Evolutionary conservation across 176 grass and related monocot species (phyloP), one percentile per base, ranked within the genome.

Genomic region (Puya raimondii): DNA sequence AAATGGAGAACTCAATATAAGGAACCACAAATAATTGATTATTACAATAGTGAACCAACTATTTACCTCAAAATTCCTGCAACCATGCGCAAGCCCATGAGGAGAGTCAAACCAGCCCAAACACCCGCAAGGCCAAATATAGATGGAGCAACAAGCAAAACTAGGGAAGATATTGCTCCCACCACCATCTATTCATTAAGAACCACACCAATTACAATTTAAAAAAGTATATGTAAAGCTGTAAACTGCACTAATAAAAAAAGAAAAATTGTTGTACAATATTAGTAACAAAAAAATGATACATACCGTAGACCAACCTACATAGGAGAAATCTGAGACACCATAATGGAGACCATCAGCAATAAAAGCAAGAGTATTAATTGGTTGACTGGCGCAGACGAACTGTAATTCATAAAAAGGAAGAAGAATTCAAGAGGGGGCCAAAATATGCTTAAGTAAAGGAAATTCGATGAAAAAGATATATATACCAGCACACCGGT

Each of bases 301-400:
- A 51, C 49, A 76, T 92, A 96, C 92, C 78, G 88, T 97, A 70
- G 86, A 86, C 67, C 80, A 52, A 77, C 81, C 93, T 51, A 81
- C 82, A 50, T 97, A 97, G 52, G 88, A 75, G 79, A 97, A 97
- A 92, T 97, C 93, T 81, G 89, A 97, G 68, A 84, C 77, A 48
- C 93, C 89, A 63, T 97, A 97, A 69, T 90, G 93, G 21, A 97
- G 86, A 72, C 93, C 93, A 72, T 97, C 93, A 51, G 85, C 89
- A 67, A 97, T 83, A 73, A 97, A 97, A 73, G 93, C 93, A 76
- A 97, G 78, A 48, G 89, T 82, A 81, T 97, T 97, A 67, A 92
- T 79, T 68, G 89, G 93, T 80, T 97, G 93, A 67, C 81, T 97
- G 22, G 86, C 93, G 74, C 86, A 81, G 3, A 97, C 86, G 83